Conservation (phyloP, 768 basidiomycete species). For the Amanita jacksonii region DNA sequence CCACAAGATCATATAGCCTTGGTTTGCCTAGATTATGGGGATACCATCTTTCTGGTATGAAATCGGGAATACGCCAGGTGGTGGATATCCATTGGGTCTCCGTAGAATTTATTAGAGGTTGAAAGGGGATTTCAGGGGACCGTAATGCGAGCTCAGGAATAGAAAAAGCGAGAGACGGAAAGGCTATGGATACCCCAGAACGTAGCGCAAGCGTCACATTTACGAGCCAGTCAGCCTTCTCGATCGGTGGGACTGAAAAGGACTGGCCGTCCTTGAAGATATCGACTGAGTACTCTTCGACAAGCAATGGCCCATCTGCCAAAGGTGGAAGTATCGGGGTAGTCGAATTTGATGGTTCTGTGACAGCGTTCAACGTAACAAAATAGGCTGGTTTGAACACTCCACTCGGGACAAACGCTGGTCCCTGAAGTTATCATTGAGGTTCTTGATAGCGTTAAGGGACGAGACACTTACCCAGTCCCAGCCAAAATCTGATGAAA, state of each 20-base stretch:
- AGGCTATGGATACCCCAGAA: slow-evolving; percentile 25
- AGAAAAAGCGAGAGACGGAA: slow-evolving; percentile 30
- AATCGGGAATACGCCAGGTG: slow-evolving; percentile 35
- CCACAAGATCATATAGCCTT: slow-evolving; percentile 42
- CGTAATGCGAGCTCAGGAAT: slow-evolving; percentile 38
- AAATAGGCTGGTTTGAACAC: slow-evolving; percentile 48
- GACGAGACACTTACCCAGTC: slow-evolving; percentile 35
- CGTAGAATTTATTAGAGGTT: slow-evolving; percentile 16
- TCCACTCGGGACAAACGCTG: slow-evolving; percentile 47
- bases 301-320: slow-evolving; percentile 25
- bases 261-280: slow-evolving; percentile 45
- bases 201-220: slow-evolving; percentile 43
- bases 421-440: slow-evolving; percentile 28
- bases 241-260: slow-evolving; percentile 31
- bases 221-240: slow-evolving; percentile 44
- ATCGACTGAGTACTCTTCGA: slow-evolving; percentile 45
- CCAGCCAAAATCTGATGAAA: slow-evolving; percentile 50
- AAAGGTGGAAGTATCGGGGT: slow-evolving; percentile 19
- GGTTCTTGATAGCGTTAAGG: background rate
- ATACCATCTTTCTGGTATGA: slow-evolving; percentile 41
- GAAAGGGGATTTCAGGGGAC: slow-evolving; percentile 24
- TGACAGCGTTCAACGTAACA: slow-evolving; percentile 26
- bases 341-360: slow-evolving; percentile 7
- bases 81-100: slow-evolving; percentile 31
- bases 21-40: slow-evolving; percentile 47